Base-by-base conservation (phyloP, 1,284 basidiomycete species). In the Leccinum olivaceoglutinosum region DNA sequence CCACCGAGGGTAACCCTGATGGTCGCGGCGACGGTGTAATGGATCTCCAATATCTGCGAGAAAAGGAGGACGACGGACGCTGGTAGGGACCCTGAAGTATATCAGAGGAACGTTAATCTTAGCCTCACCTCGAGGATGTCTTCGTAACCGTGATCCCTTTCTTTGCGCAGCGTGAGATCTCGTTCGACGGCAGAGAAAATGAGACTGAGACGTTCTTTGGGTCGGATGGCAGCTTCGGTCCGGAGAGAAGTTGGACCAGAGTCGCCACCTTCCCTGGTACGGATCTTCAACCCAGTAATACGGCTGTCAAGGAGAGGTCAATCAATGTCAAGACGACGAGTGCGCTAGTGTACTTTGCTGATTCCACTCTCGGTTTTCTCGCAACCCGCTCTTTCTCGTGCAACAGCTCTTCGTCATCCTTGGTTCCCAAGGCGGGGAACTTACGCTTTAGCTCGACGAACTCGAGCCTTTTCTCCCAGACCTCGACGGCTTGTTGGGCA, bases 111-210 rank as follows among this genome's bases (percentile, higher is more conserved):
- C 7, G 10, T 9, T 2, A 5, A 41, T 55, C 32, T 64, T 3
- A 51, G 25, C 76, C 82, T 74, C 70, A 92, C 88, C 76, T 95
- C 93, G 66, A 92, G 83, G 61, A 82, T 81, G 71, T 96, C 94
- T 69, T 96, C 94, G 89, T 93, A 96, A 54, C 86, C 83, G 61
- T 88, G 82, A 70, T 96, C 92, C 61, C 82, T 80, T 66, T 91
- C 92, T 73, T 89, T 90, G 73, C 87, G 86, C 57, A 80, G 80
- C 6, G 80, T 78, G 65, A 94, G 73, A 59, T 87, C 82, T 16
- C 83, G 79, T 65, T 96, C 93, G 70, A 94, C 83, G 60, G 84
- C 81, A 46, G 83, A 80, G 54, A 82, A 82, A 64, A 94, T 86
- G 5, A 81, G 76, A 7, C 80, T 79, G 54, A 83, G 76, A 44